Percentiles rank a stretch among this genome's conserved stretches.
phyloP scores from a whole-genome alignment of 345 rosid genomes.

The Populus nigra region DNA sequence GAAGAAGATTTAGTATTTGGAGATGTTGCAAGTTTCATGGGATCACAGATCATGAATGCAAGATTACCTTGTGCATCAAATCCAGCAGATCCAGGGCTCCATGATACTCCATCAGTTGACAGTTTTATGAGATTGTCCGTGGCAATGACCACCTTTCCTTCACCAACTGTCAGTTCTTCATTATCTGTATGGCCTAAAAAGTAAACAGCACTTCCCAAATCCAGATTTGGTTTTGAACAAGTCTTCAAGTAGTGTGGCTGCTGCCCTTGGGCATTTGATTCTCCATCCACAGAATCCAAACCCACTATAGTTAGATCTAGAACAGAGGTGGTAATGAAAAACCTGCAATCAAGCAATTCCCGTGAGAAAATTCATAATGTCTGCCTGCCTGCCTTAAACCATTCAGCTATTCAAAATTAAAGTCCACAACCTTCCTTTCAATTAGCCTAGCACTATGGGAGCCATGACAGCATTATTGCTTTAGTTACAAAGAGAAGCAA shows the following conservation, averaged over 20 bases:
- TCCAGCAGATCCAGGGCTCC: constrained; percentile 94
- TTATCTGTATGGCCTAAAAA: constrained; percentile 64
- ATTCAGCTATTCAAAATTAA: background rate
- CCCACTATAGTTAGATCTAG: constrained; percentile 90
- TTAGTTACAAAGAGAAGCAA: background rate
- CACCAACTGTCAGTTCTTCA: constrained; percentile 67
- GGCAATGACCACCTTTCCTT: constrained; percentile 90
- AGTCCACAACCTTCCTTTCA: background rate
- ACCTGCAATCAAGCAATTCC: constrained; percentile 51
- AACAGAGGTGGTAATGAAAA: constrained; percentile 85
- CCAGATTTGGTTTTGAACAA: constrained; percentile 73
- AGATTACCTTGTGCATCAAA: constrained; percentile 90
- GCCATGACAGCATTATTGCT: background rate
- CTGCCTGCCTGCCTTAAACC: background rate
- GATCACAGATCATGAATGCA: constrained; percentile 95
- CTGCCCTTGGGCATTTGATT: constrained; percentile 58
- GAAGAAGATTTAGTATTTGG: constrained; percentile 74
- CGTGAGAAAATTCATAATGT: background rate
- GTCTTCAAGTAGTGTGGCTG: constrained; percentile 81
- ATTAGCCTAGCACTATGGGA: background rate
- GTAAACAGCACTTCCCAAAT: constrained; percentile 71
- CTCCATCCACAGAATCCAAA: constrained; percentile 73
- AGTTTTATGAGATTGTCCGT: constrained; percentile 89
- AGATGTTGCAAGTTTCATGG: constrained; percentile 90
- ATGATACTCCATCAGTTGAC: constrained; percentile 68